A percentile compares a stretch with the other conserved stretches of the same genome.
These are phyloP conservation scores for Coemansia sp. DNA, from an alignment of 192 early-diverging fungal genomes.

Conservation along the genomic window DNA sequence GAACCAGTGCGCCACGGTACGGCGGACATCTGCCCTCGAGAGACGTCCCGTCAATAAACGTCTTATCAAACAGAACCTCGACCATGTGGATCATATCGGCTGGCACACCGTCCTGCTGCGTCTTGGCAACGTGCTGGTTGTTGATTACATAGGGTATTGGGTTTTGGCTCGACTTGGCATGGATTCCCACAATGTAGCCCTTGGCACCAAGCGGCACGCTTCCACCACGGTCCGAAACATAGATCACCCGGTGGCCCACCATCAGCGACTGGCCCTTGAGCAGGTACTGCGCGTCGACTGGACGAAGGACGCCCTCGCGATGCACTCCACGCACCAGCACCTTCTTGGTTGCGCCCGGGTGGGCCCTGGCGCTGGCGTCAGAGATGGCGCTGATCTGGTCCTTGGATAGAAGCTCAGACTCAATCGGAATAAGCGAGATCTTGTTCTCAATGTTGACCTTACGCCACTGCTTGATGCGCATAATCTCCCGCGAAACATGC, in stretches of 20 bases:
- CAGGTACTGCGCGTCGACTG: slow-evolving; percentile 67
- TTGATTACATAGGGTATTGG: neutral
- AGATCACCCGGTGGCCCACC: slow-evolving; percentile 85
- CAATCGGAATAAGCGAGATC: slow-evolving; percentile 28
- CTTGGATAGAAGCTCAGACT: slow-evolving; percentile 30
- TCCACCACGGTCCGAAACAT: slow-evolving; percentile 59
- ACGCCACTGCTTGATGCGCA: slow-evolving; percentile 52
- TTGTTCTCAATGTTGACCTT: slow-evolving; percentile 28
- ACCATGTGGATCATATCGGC: slow-evolving; percentile 61
- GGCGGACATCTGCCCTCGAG: slow-evolving; percentile 77
- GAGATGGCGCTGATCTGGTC: slow-evolving; percentile 26
- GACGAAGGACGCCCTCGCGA: slow-evolving; percentile 67
- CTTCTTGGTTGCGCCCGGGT: slow-evolving; percentile 6
- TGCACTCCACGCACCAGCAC: slow-evolving; percentile 32
- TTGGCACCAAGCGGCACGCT: slow-evolving; percentile 74
- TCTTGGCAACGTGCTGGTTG: slow-evolving; percentile 63
- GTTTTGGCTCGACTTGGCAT: slow-evolving; percentile 10
- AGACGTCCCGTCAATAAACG: slow-evolving; percentile 73
- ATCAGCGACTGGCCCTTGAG: slow-evolving; percentile 74
- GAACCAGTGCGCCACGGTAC: slow-evolving; percentile 69
- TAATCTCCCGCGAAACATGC: slow-evolving; percentile 25
- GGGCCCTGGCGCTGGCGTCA: neutral
- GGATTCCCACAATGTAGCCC: slow-evolving; percentile 82
- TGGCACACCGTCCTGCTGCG: slow-evolving; percentile 49
- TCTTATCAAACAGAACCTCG: slow-evolving; percentile 84